Percentiles rank a stretch among this genome's conserved stretches.
phyloP scores from a whole-genome alignment of 1,284 basidiomycete genomes.

The Heterobasidion parviporum region DNA sequence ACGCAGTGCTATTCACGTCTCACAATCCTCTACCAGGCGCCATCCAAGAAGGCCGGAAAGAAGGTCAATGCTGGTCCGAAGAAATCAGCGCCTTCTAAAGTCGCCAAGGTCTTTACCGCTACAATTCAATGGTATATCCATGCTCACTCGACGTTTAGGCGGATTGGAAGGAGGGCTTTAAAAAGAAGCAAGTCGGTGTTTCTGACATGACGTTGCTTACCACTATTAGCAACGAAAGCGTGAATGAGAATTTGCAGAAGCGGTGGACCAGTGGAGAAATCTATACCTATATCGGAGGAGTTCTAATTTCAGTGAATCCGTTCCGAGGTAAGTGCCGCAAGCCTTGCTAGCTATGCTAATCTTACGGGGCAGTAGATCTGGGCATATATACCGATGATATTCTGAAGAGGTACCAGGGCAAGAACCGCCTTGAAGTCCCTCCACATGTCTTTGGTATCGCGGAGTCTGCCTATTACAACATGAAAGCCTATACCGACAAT shows the following conservation, averaged over 20 bases:
- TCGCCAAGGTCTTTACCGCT: conserved; percentile 55
- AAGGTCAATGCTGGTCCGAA: conserved; percentile 63
- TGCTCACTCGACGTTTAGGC: conserved; percentile 45
- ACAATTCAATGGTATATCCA: not conserved
- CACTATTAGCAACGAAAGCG: conserved; percentile 95
- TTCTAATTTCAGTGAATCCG: conserved; percentile 97
- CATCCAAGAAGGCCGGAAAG: conserved; percentile 89
- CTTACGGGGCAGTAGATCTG: conserved; percentile 49
- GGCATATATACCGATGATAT: conserved; percentile 95
- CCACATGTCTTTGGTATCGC: conserved; percentile 98
- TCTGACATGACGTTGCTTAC: conserved; percentile 98
- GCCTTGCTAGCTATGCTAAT: not conserved
- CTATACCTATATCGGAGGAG: conserved; percentile 98
- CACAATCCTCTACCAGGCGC: conserved; percentile 46
- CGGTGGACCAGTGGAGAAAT: conserved; percentile 95
- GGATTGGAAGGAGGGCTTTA: conserved; percentile 97
- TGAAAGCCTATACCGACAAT: conserved; percentile 99
- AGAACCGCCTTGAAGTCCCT: conserved; percentile 96
- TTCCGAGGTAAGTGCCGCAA: conserved; percentile 66
- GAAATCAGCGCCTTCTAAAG: conserved; percentile 53
- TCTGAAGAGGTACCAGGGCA: conserved; percentile 85
- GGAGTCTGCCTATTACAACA: conserved; percentile 97
- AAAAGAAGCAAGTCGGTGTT: conserved; percentile 96
- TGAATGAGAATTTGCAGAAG: conserved; percentile 98
- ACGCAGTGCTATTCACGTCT: not conserved